Conservation (phyloP, 2,329 filamentous ascomycete species). For the Trichoderma afroharzianum region DNA sequence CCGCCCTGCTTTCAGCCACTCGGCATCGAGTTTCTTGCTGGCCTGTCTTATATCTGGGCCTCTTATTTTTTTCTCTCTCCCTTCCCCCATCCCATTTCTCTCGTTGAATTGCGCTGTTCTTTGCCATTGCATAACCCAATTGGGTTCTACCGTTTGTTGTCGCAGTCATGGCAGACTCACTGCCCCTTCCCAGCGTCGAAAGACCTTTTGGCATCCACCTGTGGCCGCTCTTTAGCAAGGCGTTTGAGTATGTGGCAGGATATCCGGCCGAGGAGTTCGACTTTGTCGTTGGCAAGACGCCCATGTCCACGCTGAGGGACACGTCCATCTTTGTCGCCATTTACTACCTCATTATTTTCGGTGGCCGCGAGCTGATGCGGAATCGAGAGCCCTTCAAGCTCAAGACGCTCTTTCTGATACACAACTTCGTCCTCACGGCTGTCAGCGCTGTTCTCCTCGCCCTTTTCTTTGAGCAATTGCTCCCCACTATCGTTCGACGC, state of each 20-base stretch:
- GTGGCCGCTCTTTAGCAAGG: conserved; percentile 63
- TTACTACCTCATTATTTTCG: conserved; percentile 83
- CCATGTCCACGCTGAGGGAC: conserved; percentile 73
- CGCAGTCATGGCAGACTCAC: background rate
- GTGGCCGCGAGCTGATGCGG: conserved; percentile 80
- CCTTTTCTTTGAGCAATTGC: conserved; percentile 76
- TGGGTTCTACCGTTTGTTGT: background rate
- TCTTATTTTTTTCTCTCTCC: background rate
- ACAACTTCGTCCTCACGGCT: conserved; percentile 80
- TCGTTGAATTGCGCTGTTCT: background rate
- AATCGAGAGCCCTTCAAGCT: conserved; percentile 71
- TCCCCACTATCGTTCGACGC: conserved; percentile 67
- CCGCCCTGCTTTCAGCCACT: conserved; percentile 7
- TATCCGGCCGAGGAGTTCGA: conserved; percentile 76
- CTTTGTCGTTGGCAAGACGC: conserved; percentile 70
- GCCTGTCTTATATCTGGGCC: background rate
- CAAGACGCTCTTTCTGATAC: conserved; percentile 75
- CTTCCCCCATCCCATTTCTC: background rate
- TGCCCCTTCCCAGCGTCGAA: conserved; percentile 13
- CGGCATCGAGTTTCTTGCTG: background rate
- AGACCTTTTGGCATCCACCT: conserved; percentile 18
- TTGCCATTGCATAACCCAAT: background rate
- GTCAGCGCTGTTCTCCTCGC: conserved; percentile 70
- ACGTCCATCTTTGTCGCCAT: conserved; percentile 65
- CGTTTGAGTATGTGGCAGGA: conserved; percentile 64